Evolutionary conservation across 2,329 filamentous ascomycete genomes (phyloP), one percentile per base, ranked within the genome.

Genomic region (Mycosphaerella arachidis): DNA sequence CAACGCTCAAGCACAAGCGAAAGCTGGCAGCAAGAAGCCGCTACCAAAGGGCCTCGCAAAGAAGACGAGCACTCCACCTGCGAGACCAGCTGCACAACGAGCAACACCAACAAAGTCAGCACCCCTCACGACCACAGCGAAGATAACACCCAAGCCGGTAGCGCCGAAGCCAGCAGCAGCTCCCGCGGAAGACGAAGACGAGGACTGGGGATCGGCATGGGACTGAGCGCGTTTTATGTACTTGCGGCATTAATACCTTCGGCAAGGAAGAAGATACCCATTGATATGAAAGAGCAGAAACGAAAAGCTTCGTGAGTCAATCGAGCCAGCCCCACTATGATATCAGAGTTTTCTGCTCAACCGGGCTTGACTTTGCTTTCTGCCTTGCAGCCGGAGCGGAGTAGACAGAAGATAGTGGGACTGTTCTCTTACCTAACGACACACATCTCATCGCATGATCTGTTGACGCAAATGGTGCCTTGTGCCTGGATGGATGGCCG

Each of bases 31-130:
- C 1, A 82, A 82, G 67, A 94, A 90, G 66, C 78, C 87, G 2
- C 72, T 97, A 57, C 92, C 93, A 0, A 99, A 96, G 76, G 93
- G 93, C 0, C 73, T 97, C 29, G 77, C 80, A 1, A 96, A 95
- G 75, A 76, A 76, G 61, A 70, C 75, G 20, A 72, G 76, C 43
- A 64, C 74, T 65, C 69, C 70, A 9, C 67, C 70, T 35, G 69
- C 73, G 7, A 66, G 67, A 12, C 67, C 69, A 24, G 57, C 68
- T 12, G 66, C 69, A 33, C 66, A 56, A 53, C 29, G 61, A 9
- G 60, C 60, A 65, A 66, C 46, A 40, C 31, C 66, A 37, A 61
- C 60, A 12, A 66, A 64, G n/a, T 59, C 69, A n/a, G 66, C 71
- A 31, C 64, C 62, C 46, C 71, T 66, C 59, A 74, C 56, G 48